Base-by-base conservation (phyloP, 768 basidiomycete genomes). In the Suillus paluster region DNA sequence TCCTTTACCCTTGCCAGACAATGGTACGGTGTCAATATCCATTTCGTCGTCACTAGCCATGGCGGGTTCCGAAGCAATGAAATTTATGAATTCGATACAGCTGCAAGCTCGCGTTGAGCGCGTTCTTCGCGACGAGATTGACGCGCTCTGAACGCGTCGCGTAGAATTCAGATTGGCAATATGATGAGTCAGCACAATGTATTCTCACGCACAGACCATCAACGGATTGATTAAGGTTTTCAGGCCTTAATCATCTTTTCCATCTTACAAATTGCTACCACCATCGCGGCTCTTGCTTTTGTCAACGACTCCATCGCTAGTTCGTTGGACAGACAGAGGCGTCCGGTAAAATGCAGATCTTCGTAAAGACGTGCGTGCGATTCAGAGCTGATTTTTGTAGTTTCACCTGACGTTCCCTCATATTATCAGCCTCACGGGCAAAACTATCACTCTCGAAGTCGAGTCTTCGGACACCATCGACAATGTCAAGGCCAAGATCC, bases 401-500 rank as follows among this genome's bases (percentile, higher is more conserved):
- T 12, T 2, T 5, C 15, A 21, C 15, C 17, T 30, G 15, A 19
- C 59, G 64, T 66, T 58, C 58, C 64, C 60, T 38, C 62, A 36
- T 67, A 25, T 48, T 65, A 10, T 36, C 70, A 95, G 92, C 90
- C 92, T 97, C 71, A 97, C 95, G 87, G 95, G 95, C 77, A 97
- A 97, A 85, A 98, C 96, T 71, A 95, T 96, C 84, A 96, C 94
- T 75, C 91, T 97, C 79, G 95, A 96, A 86, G 94, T 97, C 72
- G 94, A 97, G 80, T 95, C 94, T 68, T 95, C 94, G 63, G 94
- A 96, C 82, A 96, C 94, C 67, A 95, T 96, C 81, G 94, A 96
- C 83, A 95, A 96, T 86, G 95, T 97, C 82, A 97, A 96, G 84
- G 86, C 93, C 75, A 96, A 95, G 79, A 95, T 97, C 73, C 94